Base-by-base conservation (phyloP, 371 early-diverging fungal genomes). In the Batrachochytrium dendrobatidis region DNA sequence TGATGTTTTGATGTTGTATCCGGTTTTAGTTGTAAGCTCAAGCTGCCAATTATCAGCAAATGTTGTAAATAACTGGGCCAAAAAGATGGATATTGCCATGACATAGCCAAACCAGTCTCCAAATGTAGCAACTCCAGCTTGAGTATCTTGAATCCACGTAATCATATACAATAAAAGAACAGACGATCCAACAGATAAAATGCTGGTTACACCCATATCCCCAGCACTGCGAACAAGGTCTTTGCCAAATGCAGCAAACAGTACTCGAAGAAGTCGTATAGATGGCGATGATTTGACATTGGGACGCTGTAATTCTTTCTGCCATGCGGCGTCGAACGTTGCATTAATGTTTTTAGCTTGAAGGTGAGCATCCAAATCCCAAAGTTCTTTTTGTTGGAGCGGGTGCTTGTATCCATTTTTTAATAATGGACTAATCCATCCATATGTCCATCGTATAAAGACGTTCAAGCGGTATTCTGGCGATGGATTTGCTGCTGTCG, bases 51-150 rank as follows among this genome's bases (percentile, higher is more conserved):
- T 52, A 12, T 35, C 51, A 7, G 50, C 39, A 52, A 49, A 55
- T 2, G 55, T 55, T 24, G 62, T 17, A 22, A 60, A 6, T 4
- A 66, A 34, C 39, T 66, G 66, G 31, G 50, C 43, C 7, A 55
- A n/a, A 24, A 57, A 62, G 17, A 66, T 34, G n/a, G 15, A 35
- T 12, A 48, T 30, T 17, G 59, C 50, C 26, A 62, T 46, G 28
- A 34, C 26, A 55, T 59, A 66, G 46, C 54, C 61, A 30, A 15
- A 35, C 29, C 44, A 48, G n/a, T 25, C n/a, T 18, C 45, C 1
- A 24, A 55, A 29, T 28, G 12, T 15, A 17, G 6, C 2, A 12
- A 22, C 3, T 28, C 5, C 6, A 5, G 46, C 7, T 30, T 18
- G 28, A 12, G 48, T 28, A 60, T 24, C 32, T n/a, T 8, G 28